A percentile compares a stretch with the other conserved stretches of the same genome.
phyloP scores from a whole-genome alignment of 1,284 basidiomycete genomes.

The Xanthoconium separans region DNA sequence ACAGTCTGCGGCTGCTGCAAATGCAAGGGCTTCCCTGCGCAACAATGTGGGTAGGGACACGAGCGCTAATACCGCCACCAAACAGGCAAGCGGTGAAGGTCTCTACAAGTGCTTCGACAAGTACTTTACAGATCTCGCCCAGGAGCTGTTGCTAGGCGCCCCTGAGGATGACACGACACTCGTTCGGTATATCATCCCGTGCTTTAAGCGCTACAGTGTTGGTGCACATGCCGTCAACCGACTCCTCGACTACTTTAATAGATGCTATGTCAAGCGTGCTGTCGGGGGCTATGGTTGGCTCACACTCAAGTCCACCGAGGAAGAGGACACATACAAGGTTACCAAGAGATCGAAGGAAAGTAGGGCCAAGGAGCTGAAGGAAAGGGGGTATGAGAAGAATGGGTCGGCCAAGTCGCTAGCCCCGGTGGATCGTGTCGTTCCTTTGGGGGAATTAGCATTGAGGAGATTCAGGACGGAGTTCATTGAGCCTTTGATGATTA shows the following conservation, averaged over 20 bases:
- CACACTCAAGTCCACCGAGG: constrained; percentile 50
- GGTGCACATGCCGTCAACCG: constrained; percentile 66
- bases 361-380: constrained; percentile 57
- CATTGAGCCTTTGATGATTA: constrained; percentile 61
- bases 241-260: constrained; percentile 74
- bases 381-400: constrained; percentile 64
- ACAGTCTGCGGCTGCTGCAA: constrained; percentile 46
- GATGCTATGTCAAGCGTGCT: constrained; percentile 74
- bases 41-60: constrained; percentile 28
- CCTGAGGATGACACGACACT: constrained; percentile 66
- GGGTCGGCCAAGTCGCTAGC: constrained; percentile 47
- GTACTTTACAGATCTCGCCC: constrained; percentile 58
- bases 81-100: constrained; percentile 53
- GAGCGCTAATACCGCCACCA: constrained; percentile 11
- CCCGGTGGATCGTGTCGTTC: constrained; percentile 63
- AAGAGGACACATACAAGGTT: constrained; percentile 57
- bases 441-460: constrained; percentile 59
- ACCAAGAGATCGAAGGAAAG: constrained; percentile 56
- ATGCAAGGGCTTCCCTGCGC: constrained; percentile 2
- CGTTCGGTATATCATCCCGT: constrained; percentile 66
- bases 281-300: constrained; percentile 76
- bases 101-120: constrained; percentile 69
- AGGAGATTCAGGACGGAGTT: constrained; percentile 70
- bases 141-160: constrained; percentile 59
- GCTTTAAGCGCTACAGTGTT: constrained; percentile 64